Base-by-base conservation (phyloP, 352 stramenopile genomes). In the Globisporangium canariense region DNA sequence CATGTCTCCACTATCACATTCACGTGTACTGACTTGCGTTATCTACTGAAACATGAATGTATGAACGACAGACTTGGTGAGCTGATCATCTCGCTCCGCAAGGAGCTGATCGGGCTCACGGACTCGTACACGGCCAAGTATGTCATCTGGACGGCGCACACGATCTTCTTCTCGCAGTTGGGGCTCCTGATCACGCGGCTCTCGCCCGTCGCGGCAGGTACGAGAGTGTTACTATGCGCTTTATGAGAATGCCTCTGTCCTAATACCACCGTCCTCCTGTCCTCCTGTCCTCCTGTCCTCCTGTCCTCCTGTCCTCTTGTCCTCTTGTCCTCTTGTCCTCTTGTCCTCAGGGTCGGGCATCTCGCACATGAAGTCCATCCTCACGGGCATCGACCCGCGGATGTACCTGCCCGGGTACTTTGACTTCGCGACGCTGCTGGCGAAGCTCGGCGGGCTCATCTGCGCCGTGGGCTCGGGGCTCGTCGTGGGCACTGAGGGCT, bases 401-500 rank as follows among this genome's bases (percentile, higher is more conserved):
- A 89, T 94, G 73, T 93, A 95, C 57, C 64, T 93, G 1, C 82
- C 84, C 1, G 82, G 86, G 4, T 96, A 94, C 68, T 93, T 96
- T 74, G 83, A 91, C 58, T 83, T 84, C 36, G 69, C 67, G 36
- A 94, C 86, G n/a, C 78, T 94, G n/a, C 54, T 96, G 10, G 87
- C 89, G 25, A 98, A 98, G 68, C 74, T 94, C 56, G 69, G 98
- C 13, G 97, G 97, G 28, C 93, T 99, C 6, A 89, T 97, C 7
- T 98, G 97, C 53, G 89, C 89, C 14, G 83, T 99, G 22, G 90
- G 94, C 7, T 90, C 90, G 1, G 97, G 97, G 3, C 83, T 99
- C 13, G 88, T 98, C 25, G 91, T 99, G 2, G 98, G 98, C 60
- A 99, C 98, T 9, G 98, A 99, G 77, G 98, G 98, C 34, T 96